Percentiles rank a stretch among this genome's conserved stretches.
Conservation (phyloP, 306 rosid species). For the Alnus rubra region DNA sequence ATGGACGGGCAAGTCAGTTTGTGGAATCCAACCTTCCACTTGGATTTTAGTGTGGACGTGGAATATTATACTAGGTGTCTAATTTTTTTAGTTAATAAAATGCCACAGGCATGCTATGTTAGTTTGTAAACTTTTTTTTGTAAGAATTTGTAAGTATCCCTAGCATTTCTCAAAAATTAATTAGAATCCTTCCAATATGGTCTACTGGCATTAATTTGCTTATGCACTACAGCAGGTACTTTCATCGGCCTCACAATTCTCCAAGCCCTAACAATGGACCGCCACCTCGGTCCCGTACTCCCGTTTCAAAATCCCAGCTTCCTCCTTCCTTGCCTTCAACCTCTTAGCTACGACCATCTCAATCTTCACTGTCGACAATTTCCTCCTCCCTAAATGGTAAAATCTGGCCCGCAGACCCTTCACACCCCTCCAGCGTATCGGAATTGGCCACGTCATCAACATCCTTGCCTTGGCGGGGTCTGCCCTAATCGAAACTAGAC, state of each 20-base stretch:
- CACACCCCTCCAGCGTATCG: constrained; percentile 30
- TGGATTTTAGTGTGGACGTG: too few relatives aligned
- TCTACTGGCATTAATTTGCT: constrained; percentile 24
- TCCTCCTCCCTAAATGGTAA: constrained; percentile 2
- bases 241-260: constrained; percentile 18
- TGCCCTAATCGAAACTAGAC: constrained; percentile 27
- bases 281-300: constrained; percentile 29
- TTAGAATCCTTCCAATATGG: constrained; percentile 36
- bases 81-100: too few relatives aligned
- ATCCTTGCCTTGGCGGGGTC: constrained; percentile 14
- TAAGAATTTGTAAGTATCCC: too few relatives aligned
- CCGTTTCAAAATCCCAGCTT: constrained; percentile 31
- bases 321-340: constrained; percentile 26
- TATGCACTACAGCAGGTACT: constrained; percentile 17
- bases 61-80: too few relatives aligned
- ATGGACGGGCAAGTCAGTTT: too few relatives aligned
- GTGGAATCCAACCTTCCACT: too few relatives aligned
- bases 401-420: background rate
- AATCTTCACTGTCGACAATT: constrained; percentile 26
- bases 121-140: too few relatives aligned
- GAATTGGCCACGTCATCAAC: constrained; percentile 25
- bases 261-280: constrained; percentile 37
- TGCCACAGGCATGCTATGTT: too few relatives aligned
- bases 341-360: constrained; percentile 31
- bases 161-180: constrained; percentile 2